Evolutionary conservation across 257 asterid species (phyloP), one percentile per base, ranked within the genome.

Genomic region (Salvia rosmarinus): DNA sequence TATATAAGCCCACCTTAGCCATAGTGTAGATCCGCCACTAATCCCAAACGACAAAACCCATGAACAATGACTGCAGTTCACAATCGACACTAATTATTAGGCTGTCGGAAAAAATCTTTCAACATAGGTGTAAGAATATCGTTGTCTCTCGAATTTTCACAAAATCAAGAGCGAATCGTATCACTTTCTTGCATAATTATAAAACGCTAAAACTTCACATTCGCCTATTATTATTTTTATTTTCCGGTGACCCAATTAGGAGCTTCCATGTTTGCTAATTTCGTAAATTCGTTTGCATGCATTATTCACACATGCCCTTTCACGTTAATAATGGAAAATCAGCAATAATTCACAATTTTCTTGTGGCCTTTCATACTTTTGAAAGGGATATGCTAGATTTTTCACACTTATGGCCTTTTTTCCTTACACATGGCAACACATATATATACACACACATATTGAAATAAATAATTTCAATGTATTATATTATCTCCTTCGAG

Each of bases 261-360:
- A 75, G 78, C 78, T 58, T 70, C 60, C 78, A 79, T 73, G 78
- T 51, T 19, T 28, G 56, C 17, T 11, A 16, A 17, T 49, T 17
- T 5, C 5, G 6, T 9, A 49, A 16, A n/a, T n/a, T 16, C 20
- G 2, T 49, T 6, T 6, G 12, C 23, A 49, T 7, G 25, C 16
- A 16, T 7, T 16, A 49, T 49, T 49, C 17, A 11, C 56, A 49
- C 56, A 49, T 17, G 25, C 3, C 56, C 25, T 16, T 49, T 49
- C 56, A 49, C 3, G 8, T 16, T 12, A 49, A 1, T 2, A 47
- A 47, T 47, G 21, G 4, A n/a, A 46, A 4, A 2, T 39, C 2
- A 39, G 8, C 44, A 39, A 37, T 6, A 1, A 5, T 1, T 39
- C 44, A 2, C 44, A 8, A 7, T 8, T 39, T 39, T 8, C 12